Base-by-base conservation (phyloP, 139 green algal genomes). In the Pseudopediastrum boryanum region DNA sequence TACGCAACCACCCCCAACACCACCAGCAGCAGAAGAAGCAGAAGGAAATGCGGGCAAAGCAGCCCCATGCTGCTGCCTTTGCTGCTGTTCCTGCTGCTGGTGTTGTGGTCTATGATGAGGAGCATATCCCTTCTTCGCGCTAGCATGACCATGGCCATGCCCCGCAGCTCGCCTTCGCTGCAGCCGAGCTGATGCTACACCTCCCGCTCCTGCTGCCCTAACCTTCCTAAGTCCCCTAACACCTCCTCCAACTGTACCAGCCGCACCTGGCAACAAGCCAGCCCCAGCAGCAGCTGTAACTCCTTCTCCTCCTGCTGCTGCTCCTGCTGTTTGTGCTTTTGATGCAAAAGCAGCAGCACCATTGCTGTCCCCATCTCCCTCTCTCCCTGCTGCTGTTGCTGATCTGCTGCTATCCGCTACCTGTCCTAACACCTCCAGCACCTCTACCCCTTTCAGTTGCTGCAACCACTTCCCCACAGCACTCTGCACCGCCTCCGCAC, bases 351-450 rank as follows among this genome's bases (percentile, higher is more conserved):
- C 48, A 42, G 38, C 52, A 58, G 71, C 52, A 58, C 50, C 48
- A 51, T 52, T 54, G 44, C 29, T 16, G 21, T 6, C 29, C 19
- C 2, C 50, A 63, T 5, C 35, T 43, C 36, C 52, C 36, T 44
- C 42, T n/a, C 23, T 33, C 8, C n/a, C 67, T 41, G 67, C 42
- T 41, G 42, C 67, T 59, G 67, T 44, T 58, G 67, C 25, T 58
- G 23, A 1, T 36, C 63, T 3, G 74, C 74, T 35, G 74, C 59
- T 62, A 62, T n/a, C 74, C 59, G 73, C 73, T 54, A 61, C 43
- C 42, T 29, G 48, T 42, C 62, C 43, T 33, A 71, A 44, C 59
- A 71, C 43, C n/a, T 8, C 25, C 13, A 79, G 39, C 1, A n/a
- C n/a, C n/a, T n/a, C n/a, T n/a, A n/a, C 48, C 16, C 16, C 72